These are phyloP conservation scores for Trichosporon sp. DNA, from an alignment of 1,284 basidiomycete genomes.

Conservation along the genomic window DNA sequence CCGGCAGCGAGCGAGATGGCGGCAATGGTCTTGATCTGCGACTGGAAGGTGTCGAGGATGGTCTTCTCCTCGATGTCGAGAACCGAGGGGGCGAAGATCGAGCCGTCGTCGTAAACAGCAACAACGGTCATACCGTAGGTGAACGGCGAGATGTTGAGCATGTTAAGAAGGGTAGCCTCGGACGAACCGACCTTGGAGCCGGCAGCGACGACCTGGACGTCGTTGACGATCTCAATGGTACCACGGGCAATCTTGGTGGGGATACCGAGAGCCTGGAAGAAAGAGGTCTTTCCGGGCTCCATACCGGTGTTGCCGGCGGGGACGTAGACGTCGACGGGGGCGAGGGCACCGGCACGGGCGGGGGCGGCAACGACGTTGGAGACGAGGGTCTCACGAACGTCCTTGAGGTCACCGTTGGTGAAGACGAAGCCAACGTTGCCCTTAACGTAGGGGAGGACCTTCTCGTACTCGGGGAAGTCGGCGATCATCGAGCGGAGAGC, in stretches of 20 bases:
- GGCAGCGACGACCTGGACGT: slow-evolving; percentile 90
- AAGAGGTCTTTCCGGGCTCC: slow-evolving; percentile 99
- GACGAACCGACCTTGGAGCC: slow-evolving; percentile 94
- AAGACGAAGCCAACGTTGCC: slow-evolving; percentile 99
- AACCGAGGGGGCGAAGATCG: slow-evolving; percentile 85
- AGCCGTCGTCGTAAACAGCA: slow-evolving; percentile 90
- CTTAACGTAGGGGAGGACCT: slow-evolving; percentile 90
- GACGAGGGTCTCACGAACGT: slow-evolving; percentile 85
- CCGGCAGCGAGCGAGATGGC: slow-evolving; percentile 92
- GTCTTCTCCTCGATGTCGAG: slow-evolving; percentile 92
- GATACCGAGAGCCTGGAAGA: slow-evolving; percentile 99
- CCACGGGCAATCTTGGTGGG: slow-evolving; percentile 99
- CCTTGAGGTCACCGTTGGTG: slow-evolving; percentile 90
- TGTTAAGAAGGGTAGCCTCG: slow-evolving; percentile 97
- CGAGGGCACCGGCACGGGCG: slow-evolving; percentile 95
- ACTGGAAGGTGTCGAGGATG: slow-evolving; percentile 86
- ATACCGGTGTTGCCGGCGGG: slow-evolving; percentile 98
- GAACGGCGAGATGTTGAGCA: slow-evolving; percentile 98
- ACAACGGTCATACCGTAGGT: slow-evolving; percentile 98
- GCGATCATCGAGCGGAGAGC: slow-evolving; percentile 86
- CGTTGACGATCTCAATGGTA: slow-evolving; percentile 99
- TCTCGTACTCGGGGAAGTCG: slow-evolving; percentile 93
- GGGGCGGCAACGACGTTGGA: slow-evolving; percentile 98
- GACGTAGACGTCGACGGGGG: slow-evolving; percentile 88
- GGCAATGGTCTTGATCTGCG: slow-evolving; percentile 93